Conservation (phyloP, 139 green algal species). For the Nannochloris sp. region DNA sequence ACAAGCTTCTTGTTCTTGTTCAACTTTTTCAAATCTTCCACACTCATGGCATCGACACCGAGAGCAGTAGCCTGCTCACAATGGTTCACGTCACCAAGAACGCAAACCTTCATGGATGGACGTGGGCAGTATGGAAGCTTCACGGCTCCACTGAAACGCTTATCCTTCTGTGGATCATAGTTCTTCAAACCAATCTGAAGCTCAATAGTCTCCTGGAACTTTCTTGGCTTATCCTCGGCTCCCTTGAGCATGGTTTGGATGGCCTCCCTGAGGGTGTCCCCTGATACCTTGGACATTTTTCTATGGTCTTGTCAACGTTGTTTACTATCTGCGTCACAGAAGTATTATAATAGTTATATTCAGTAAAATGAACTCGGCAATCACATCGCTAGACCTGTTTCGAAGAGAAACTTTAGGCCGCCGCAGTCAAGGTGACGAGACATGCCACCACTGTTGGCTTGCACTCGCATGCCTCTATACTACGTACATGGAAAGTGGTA, state of each 20-base stretch:
- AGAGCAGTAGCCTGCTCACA: constrained; percentile 86
- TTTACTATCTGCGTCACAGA: too few relatives aligned
- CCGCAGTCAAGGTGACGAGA: too few relatives aligned
- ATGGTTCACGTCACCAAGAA: constrained; percentile 97
- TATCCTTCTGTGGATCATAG: constrained; percentile 99
- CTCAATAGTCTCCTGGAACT: constrained; percentile 98
- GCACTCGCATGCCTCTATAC: too few relatives aligned
- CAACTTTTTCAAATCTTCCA: constrained; percentile 99
- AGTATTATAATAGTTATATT: too few relatives aligned
- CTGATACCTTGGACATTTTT: constrained; percentile 20
- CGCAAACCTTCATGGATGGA: constrained; percentile 90
- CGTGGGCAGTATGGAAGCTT: constrained; percentile 92
- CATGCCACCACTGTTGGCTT: too few relatives aligned
- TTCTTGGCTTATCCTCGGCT: constrained; percentile 81
- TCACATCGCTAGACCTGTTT: too few relatives aligned
- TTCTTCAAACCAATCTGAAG: constrained; percentile 99
- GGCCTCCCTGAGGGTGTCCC: constrained; percentile 28
- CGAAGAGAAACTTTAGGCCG: too few relatives aligned
- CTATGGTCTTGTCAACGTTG: too few relatives aligned
- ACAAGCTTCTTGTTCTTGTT: constrained; percentile 99
- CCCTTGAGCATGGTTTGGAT: constrained; percentile 31
- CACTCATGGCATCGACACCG: constrained; percentile 79
- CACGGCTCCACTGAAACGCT: constrained; percentile 98
- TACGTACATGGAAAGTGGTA: too few relatives aligned
- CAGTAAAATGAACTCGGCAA: too few relatives aligned